Percentiles rank a stretch among this genome's conserved stretches.
These are phyloP conservation scores for Helianthus tuberosus DNA, from an alignment of 129 eudicot species.

Conservation along the genomic window DNA sequence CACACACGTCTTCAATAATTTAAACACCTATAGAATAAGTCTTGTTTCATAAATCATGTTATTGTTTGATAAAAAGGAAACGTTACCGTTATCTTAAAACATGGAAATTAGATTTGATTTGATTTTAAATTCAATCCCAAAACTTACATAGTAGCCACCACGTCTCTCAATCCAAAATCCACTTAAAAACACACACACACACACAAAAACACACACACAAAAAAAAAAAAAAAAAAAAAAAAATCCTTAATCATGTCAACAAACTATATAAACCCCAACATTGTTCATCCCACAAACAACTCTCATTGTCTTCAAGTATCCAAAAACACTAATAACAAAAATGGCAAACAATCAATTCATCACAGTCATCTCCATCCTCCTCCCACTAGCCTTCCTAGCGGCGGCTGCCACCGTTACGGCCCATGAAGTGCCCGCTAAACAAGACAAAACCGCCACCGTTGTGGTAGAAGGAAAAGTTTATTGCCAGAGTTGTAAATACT, in stretches of 20 bases:
- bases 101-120: not conserved
- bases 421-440: conserved; percentile 36
- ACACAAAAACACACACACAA: too few relatives aligned
- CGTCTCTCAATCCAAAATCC: conserved; percentile 37
- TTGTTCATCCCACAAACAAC: conserved; percentile 19
- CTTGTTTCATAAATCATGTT: too few relatives aligned
- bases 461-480: conserved; percentile 80
- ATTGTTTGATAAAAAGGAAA: too few relatives aligned
- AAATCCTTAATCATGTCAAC: conserved; percentile 4
- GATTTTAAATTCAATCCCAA: not conserved
- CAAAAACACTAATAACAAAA: not conserved
- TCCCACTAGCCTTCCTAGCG: conserved; percentile 46
- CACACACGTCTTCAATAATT: conserved; percentile 3
- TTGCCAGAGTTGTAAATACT: conserved; percentile 75
- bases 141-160: conserved; percentile 44
- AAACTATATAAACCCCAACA: conserved; percentile 36
- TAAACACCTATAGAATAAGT: not conserved
- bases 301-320: conserved; percentile 9
- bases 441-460: conserved; percentile 45
- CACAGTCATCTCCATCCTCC: conserved; percentile 41
- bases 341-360: conserved; percentile 55
- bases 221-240: too few relatives aligned
- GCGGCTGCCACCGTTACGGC: conserved; percentile 36
- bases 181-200: not conserved
- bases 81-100: not conserved